phyloP scores from a whole-genome alignment of 305 asterid genomes.

The Caryopteris hybrid region DNA sequence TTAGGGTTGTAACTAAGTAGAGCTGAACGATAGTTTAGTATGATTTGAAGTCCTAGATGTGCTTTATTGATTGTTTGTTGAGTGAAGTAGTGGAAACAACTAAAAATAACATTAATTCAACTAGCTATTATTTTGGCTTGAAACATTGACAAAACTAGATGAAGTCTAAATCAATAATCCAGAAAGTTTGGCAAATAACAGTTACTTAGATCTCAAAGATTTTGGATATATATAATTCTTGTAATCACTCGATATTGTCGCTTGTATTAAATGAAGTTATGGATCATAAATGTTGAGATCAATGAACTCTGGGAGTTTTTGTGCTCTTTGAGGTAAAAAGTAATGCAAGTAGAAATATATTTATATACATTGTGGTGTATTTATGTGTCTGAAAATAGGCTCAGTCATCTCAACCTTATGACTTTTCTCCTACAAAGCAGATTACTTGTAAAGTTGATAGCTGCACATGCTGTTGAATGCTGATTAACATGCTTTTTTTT shows the following conservation, averaged over 20 bases:
- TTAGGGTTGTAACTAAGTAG: too few relatives aligned
- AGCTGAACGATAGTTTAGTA: too few relatives aligned
- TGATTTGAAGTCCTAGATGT: too few relatives aligned
- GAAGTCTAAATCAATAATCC: not conserved
- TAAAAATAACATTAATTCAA: not conserved
- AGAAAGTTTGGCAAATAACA: not conserved
- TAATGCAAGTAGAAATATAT: not conserved
- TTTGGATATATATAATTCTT: not conserved
- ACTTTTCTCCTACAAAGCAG: not conserved
- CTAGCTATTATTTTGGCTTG: not conserved
- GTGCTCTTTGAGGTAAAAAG: not conserved
- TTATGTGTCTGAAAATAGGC: slow-evolving; percentile 2
- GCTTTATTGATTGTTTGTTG: too few relatives aligned
- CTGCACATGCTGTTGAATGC: too few relatives aligned
- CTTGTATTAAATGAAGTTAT: not conserved
- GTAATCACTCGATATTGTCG: not conserved
- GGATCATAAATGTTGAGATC: not conserved
- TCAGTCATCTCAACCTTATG: not conserved
- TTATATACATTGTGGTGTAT: not conserved
- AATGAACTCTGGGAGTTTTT: not conserved
- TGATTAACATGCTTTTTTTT: slow-evolving; percentile 11
- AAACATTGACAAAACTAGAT: not conserved
- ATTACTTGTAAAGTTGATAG: too few relatives aligned
- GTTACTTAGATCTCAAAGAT: not conserved
- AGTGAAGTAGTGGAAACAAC: not conserved